These are phyloP conservation scores for Cryptosporidium sp. DNA, from an alignment of 169 alveolate genomes.

Conservation along the genomic window DNA sequence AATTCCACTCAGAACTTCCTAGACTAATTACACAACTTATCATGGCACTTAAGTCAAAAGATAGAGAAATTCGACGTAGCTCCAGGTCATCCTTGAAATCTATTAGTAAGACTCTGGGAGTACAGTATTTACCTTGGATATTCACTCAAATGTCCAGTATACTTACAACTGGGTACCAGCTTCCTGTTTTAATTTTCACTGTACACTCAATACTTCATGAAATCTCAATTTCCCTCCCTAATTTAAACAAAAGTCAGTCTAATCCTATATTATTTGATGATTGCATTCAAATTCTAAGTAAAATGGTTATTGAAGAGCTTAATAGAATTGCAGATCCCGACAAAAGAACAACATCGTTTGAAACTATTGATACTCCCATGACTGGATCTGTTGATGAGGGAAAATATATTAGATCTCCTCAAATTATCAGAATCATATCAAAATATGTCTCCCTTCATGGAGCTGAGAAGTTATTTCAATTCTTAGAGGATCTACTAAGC, in stretches of 20 bases:
- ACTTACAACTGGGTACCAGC: slow-evolving; percentile 56
- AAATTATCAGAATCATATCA: slow-evolving; percentile 22
- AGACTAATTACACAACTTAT: slow-evolving; percentile 47
- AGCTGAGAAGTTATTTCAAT: slow-evolving; percentile 11
- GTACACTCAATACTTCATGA: slow-evolving; percentile 55
- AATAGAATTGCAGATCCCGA: slow-evolving; percentile 74
- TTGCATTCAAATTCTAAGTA: slow-evolving; percentile 3
- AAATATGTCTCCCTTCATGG: slow-evolving; percentile 35
- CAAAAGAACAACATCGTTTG: slow-evolving; percentile 50
- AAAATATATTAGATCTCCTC: slow-evolving; percentile 49
- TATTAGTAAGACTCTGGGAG: slow-evolving; percentile 42
- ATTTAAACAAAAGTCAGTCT: background rate
- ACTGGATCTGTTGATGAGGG: slow-evolving; percentile 65
- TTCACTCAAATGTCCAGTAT: slow-evolving; percentile 53
- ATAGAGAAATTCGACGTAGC: slow-evolving; percentile 53
- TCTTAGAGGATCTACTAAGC: slow-evolving; percentile 20
- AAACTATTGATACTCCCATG: slow-evolving; percentile 66
- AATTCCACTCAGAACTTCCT: slow-evolving; percentile 70
- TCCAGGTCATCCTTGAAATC: slow-evolving; percentile 53
- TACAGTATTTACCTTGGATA: slow-evolving; percentile 42
- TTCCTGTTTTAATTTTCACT: slow-evolving; percentile 63
- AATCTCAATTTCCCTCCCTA: background rate
- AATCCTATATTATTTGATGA: slow-evolving; percentile 14
- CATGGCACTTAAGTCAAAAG: slow-evolving; percentile 53
- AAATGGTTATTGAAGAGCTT: slow-evolving; percentile 40